These are phyloP conservation scores for Tetradesmus lagerheimii DNA, from an alignment of 139 green algal genomes.

Conservation along the genomic window DNA sequence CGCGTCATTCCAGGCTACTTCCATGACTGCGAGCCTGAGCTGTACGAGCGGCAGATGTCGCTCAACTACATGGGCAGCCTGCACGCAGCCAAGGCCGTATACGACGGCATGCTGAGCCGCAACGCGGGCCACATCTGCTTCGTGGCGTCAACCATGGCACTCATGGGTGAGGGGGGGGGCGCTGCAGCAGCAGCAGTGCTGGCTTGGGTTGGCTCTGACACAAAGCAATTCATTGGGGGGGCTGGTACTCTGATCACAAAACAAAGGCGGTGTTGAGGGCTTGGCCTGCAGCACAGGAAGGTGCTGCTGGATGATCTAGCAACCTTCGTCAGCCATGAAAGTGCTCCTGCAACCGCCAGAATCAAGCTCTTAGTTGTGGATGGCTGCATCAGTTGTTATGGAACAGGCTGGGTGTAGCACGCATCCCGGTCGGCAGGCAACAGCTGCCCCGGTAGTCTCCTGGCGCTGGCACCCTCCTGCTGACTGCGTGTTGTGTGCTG, in stretches of 20 bases:
- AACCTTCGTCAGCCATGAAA: too few species aligned
- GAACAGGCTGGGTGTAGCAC: too few species aligned
- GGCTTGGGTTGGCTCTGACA: too few species aligned
- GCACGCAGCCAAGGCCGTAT: slow-evolving; percentile 67
- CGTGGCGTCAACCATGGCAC: slow-evolving; percentile 68
- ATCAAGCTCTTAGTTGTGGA: too few species aligned
- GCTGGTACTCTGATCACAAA: too few species aligned
- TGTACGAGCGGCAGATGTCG: slow-evolving; percentile 73
- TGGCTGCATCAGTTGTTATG: too few species aligned
- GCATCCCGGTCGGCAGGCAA: too few species aligned
- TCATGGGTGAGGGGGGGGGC: slow-evolving; percentile 66
- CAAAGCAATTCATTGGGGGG: too few species aligned
- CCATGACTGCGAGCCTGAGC: slow-evolving; percentile 63
- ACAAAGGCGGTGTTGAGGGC: too few species aligned
- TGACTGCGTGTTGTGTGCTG: not conserved
- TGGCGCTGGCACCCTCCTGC: not conserved
- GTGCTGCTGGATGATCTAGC: too few species aligned
- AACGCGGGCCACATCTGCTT: slow-evolving; percentile 76
- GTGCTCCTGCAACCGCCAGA: too few species aligned
- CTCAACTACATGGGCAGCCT: slow-evolving; percentile 90
- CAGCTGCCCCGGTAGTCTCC: not conserved
- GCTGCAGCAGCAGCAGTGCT: slow-evolving; percentile 19
- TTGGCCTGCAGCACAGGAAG: too few species aligned
- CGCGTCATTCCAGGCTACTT: slow-evolving; percentile 72
- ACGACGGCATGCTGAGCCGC: slow-evolving; percentile 77